phyloP scores from a whole-genome alignment of 805 yeast species.

The Candida lessepsii region DNA sequence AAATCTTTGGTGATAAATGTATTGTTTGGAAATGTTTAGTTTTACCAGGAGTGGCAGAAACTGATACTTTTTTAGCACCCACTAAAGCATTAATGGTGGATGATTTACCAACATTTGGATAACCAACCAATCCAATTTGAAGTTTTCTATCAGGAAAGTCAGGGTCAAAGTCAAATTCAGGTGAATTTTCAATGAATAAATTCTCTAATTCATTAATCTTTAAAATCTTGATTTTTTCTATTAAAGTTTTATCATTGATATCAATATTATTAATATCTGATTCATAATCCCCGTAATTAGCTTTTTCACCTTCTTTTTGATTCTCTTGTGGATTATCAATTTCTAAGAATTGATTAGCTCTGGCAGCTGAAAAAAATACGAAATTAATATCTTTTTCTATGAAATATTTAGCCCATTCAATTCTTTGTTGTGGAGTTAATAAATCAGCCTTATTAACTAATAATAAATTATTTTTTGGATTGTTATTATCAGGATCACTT shows the following conservation, averaged over 20 bases:
- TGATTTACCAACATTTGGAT: conserved; percentile 96
- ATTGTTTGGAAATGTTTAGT: conserved; percentile 99
- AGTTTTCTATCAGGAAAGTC: conserved; percentile 60
- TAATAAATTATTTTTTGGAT: conserved; percentile 69
- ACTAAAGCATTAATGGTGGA: conserved; percentile 93
- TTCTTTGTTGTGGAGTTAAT: conserved; percentile 72
- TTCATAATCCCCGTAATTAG: conserved; percentile 23
- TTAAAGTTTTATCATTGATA: conserved; percentile 16
- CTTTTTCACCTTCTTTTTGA: conserved; percentile 17
- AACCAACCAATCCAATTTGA: conserved; percentile 95
- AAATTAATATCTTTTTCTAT: conserved; percentile 64
- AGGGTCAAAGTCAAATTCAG: conserved; percentile 55
- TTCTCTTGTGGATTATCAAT: conserved; percentile 19
- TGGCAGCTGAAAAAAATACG: conserved; percentile 90
- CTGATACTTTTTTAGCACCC: conserved; percentile 97
- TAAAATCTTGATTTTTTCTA: conserved; percentile 57
- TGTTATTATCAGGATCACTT: conserved; percentile 46
- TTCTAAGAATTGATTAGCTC: conserved; percentile 75
- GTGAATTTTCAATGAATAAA: conserved; percentile 74
- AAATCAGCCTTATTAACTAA: conserved; percentile 94
- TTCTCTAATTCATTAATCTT: conserved; percentile 83
- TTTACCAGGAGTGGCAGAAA: conserved; percentile 97
- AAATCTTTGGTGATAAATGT: conserved; percentile 73
- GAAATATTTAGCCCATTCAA: conserved; percentile 86
- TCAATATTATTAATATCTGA: conserved; percentile 20